Conservation (phyloP, 1,284 basidiomycete genomes). For the Leccinum huronense region DNA sequence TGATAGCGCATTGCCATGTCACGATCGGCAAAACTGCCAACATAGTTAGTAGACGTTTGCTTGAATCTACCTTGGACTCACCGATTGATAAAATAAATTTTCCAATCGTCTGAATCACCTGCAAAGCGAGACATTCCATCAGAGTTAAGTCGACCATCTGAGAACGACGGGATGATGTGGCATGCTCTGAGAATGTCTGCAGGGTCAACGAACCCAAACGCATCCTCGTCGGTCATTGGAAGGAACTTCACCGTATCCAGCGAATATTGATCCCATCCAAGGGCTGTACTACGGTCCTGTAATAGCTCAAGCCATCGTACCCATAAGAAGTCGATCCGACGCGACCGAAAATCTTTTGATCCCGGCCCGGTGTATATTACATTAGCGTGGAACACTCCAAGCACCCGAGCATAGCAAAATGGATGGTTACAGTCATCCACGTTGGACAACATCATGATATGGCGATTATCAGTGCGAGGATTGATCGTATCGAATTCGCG, state of each 20-base stretch:
- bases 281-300: background rate
- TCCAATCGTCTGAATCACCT: background rate
- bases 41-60: background rate
- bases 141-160: background rate
- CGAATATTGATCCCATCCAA: background rate
- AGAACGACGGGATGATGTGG: background rate
- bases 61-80: background rate
- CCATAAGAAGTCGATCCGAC: background rate
- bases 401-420: background rate
- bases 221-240: constrained; percentile 1
- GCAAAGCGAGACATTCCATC: background rate
- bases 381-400: background rate
- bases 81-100: background rate
- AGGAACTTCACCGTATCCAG: constrained; percentile 6
- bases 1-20: background rate
- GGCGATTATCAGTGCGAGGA: background rate
- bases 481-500: background rate
- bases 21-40: background rate
- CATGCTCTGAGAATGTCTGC: background rate
- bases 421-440: background rate
- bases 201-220: background rate
- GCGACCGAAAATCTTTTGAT: background rate
- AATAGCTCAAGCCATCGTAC: background rate
- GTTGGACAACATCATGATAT: background rate
- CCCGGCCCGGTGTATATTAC: background rate